Evolutionary conservation across 2,329 filamentous ascomycete species (phyloP).

Genomic region (Lecanicillium sp.): DNA sequence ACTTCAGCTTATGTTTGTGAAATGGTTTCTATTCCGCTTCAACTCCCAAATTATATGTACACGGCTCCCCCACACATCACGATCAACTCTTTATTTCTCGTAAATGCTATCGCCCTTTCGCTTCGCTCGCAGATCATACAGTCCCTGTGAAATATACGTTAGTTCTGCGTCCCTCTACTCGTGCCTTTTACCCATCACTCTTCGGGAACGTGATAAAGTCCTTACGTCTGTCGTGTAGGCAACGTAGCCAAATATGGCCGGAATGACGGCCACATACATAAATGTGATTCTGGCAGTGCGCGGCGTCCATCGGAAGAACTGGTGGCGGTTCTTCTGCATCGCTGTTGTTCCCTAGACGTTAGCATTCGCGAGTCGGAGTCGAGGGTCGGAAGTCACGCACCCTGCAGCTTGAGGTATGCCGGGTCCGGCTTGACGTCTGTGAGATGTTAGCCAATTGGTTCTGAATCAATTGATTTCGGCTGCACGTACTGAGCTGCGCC

Average conservation of each 20-base stretch:
- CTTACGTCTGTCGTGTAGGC: slow-evolving; percentile 82
- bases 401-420: slow-evolving; percentile 31
- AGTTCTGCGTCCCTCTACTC: slow-evolving; percentile 10
- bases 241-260: slow-evolving; percentile 58
- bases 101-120: slow-evolving; percentile 74
- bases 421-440: slow-evolving; percentile 33
- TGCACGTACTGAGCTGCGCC: slow-evolving; percentile 30
- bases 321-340: slow-evolving; percentile 77
- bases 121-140: slow-evolving; percentile 80
- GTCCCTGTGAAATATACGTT: slow-evolving; percentile 52
- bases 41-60: slow-evolving; percentile 30
- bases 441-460: slow-evolving; percentile 17
- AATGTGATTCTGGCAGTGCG: slow-evolving; percentile 74
- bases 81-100: slow-evolving; percentile 53
- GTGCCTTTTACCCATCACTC: neutral
- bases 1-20: slow-evolving; percentile 1
- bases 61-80: slow-evolving; percentile 13
- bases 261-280: slow-evolving; percentile 67
- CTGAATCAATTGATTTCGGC: neutral
- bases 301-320: slow-evolving; percentile 91
- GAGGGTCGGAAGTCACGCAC: slow-evolving; percentile 21
- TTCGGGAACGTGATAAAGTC: slow-evolving; percentile 15
- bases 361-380: slow-evolving; percentile 8
- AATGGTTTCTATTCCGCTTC: neutral
- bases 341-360: slow-evolving; percentile 41